These are phyloP conservation scores for Cupressus sempervirens DNA, from an alignment of 75 land plant species.

Conservation along the genomic window DNA sequence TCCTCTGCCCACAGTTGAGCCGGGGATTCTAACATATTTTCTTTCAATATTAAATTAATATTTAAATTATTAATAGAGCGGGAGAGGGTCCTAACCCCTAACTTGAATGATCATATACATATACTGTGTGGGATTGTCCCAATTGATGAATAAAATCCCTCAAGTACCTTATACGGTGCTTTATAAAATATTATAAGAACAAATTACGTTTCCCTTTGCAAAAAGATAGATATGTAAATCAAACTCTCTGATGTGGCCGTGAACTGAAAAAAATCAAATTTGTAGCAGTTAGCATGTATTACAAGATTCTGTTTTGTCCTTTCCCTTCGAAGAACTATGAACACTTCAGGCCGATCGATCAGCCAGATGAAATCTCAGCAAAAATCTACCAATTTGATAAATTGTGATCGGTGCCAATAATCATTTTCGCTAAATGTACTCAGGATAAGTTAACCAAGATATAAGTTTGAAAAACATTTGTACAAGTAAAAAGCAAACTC, in stretches of 20 bases:
- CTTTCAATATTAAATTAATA: too few relatives aligned
- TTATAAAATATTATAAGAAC: too few relatives aligned
- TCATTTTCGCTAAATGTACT: background rate
- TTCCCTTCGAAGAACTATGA: background rate
- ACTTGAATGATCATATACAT: too few relatives aligned
- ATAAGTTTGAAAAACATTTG: background rate
- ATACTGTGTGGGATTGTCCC: too few relatives aligned
- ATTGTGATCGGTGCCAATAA: background rate
- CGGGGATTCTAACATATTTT: too few relatives aligned
- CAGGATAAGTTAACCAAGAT: background rate
- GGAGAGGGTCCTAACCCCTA: too few relatives aligned
- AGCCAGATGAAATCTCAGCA: background rate
- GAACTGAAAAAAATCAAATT: background rate
- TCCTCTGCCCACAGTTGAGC: too few relatives aligned
- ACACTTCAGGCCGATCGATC: background rate
- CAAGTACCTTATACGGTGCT: too few relatives aligned
- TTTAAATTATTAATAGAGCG: too few relatives aligned
- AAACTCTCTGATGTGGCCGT: background rate
- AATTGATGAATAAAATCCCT: too few relatives aligned
- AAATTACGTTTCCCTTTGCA: background rate
- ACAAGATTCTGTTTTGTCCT: background rate
- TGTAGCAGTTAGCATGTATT: background rate
- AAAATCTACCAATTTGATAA: background rate
- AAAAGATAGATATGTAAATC: background rate
- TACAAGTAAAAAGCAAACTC: background rate